Base-by-base conservation (phyloP, 2,329 filamentous ascomycete species). In the Drechmeria coniospora region DNA sequence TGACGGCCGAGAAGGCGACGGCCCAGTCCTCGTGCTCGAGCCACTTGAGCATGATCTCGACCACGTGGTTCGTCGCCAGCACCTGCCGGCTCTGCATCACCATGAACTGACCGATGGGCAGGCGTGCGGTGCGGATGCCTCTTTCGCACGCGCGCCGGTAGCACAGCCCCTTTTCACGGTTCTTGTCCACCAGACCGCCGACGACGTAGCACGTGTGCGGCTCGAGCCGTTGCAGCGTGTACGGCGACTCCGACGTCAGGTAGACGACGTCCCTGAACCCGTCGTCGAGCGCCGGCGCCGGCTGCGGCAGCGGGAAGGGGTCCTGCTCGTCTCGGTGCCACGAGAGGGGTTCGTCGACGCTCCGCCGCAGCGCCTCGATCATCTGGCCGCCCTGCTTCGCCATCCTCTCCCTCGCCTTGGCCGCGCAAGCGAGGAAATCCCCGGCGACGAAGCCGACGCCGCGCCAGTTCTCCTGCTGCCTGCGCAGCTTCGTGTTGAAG, bases 11-110 rank as follows among this genome's bases (percentile, higher is more conserved):
- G 49, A 98, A 98, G 0, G 90, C 86, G 45, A 79, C 63, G 2
- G 78, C 86, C 90, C 90, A 98, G 49, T 95, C 79, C 2, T 80
- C 81, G 26, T 71, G 72, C 52, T 94, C 83, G 30, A 98, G 54
- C 84, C 86, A 98, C 38, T 74, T 75, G 25, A 93, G 57, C 82
- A 98, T 93, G 36, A 98, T 95, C 54, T 95, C 87, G 25, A 90
- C 71, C 2, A 98, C 90, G 46, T 98, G 90, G 47, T 95, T 98
- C 6, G 87, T 94, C 4, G 87, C 77, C 32, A 98, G 59, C 4
- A 98, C 81, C 41, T 78, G 73, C 18, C 90, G 72, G 42, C 79
- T 86, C 31, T 76, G 68, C 80, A 98, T 92, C 37, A 83, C 68
- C 63, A 98, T 77, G 51, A 82, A 95, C 36, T 95, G 76, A n/a